Percentiles rank a stretch among this genome's conserved stretches.
Evolutionary conservation across 176 grass and related monocot genomes (phyloP).

Genomic region (Phragmites australis): DNA sequence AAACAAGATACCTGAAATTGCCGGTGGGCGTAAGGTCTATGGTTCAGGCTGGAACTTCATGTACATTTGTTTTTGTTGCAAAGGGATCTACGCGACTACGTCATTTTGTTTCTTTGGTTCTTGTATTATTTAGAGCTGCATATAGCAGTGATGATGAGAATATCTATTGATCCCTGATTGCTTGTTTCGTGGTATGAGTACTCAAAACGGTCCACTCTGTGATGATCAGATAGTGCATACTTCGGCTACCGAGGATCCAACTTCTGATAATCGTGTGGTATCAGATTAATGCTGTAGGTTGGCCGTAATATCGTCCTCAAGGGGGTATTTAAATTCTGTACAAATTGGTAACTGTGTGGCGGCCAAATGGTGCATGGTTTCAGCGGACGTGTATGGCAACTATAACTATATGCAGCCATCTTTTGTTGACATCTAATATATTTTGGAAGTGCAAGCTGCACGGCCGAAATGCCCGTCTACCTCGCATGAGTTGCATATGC

Average conservation of each 20-base stretch:
- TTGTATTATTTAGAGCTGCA: slow-evolving; percentile 24
- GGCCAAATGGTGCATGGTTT: not conserved
- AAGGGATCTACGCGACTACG: not conserved
- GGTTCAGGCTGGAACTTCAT: slow-evolving; percentile 31
- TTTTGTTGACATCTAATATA: not conserved
- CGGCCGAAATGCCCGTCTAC: not conserved
- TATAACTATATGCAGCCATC: not conserved
- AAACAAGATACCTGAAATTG: slow-evolving; percentile 27
- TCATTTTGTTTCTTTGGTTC: slow-evolving; percentile 24
- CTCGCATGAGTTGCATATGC: not conserved
- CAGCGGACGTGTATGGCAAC: not conserved
- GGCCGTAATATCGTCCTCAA: slow-evolving; percentile 16
- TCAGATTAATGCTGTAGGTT: not conserved
- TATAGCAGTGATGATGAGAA: slow-evolving; percentile 6
- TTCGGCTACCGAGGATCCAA: not conserved
- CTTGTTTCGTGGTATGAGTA: not conserved
- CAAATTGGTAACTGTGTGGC: not conserved
- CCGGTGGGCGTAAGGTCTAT: not conserved
- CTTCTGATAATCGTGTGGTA: not conserved
- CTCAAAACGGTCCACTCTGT: not conserved
- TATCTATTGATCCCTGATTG: not conserved
- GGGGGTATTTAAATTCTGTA: not conserved
- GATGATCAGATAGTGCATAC: not conserved
- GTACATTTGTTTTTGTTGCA: slow-evolving; percentile 37
- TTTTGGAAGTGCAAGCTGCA: not conserved